These are phyloP conservation scores for Uronychia setigera DNA, from an alignment of 73 alveolate genomes.

Conservation along the genomic window DNA sequence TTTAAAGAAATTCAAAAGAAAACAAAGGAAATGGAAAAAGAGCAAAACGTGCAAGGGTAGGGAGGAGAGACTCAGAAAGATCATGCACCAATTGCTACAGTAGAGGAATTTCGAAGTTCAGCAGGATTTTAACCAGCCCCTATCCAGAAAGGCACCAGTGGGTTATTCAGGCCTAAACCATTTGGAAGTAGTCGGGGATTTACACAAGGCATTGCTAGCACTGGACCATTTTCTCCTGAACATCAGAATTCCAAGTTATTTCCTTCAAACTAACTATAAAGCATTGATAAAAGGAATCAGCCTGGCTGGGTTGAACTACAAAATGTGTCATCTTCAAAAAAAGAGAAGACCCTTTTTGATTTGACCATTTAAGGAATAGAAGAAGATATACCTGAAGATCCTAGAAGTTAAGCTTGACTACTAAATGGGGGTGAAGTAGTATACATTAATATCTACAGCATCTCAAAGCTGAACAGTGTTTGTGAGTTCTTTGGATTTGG, in stretches of 20 bases:
- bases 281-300: neutral
- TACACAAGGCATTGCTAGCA: neutral
- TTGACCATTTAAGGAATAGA: neutral
- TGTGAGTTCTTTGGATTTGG: constrained; percentile 62
- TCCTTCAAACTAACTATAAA: neutral
- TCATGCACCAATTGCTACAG: neutral
- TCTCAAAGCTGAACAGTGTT: constrained; percentile 18
- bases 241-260: neutral
- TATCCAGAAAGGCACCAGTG: too few relatives aligned
- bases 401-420: neutral
- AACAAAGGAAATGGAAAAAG: neutral
- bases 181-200: neutral
- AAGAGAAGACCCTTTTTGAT: neutral
- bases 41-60: neutral
- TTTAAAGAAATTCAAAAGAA: neutral
- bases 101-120: too few relatives aligned
- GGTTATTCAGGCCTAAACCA: too few relatives aligned
- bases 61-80: neutral
- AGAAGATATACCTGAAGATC: neutral
- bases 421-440: constrained; percentile 45
- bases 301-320: neutral
- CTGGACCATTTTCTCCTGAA: neutral
- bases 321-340: neutral
- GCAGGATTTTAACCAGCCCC: too few relatives aligned
- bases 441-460: constrained; percentile 36